Percentiles rank a stretch among this genome's conserved stretches.
These are phyloP conservation scores for Lindgomyces ingoldianus DNA, from an alignment of 495 filamentous ascomycete species.

Conservation along the genomic window DNA sequence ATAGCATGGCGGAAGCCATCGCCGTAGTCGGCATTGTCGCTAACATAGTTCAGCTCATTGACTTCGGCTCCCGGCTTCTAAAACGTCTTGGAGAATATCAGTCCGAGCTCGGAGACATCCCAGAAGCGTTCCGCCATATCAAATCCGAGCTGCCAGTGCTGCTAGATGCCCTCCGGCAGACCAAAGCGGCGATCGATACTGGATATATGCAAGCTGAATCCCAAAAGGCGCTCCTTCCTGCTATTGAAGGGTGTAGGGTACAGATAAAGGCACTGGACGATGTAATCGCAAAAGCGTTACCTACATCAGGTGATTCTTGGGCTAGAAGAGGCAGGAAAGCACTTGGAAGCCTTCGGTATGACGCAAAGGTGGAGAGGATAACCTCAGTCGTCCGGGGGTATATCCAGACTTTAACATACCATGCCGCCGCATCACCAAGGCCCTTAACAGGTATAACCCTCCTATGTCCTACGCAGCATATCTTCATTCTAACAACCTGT, in stretches of 20 bases:
- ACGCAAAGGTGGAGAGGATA: conserved; percentile 1
- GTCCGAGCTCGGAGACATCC: background rate
- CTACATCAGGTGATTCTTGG: background rate
- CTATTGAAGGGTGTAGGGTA: background rate
- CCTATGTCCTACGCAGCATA: background rate
- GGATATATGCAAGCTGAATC: background rate
- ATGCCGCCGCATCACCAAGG: background rate
- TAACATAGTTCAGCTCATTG: conserved; percentile 18
- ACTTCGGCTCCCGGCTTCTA: background rate
- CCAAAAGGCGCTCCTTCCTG: background rate
- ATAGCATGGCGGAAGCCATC: too few species aligned
- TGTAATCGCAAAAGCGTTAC: conserved; percentile 1
- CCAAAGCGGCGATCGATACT: background rate
- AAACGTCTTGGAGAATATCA: conserved; percentile 9
- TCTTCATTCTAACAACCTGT: background rate
- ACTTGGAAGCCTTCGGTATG: background rate
- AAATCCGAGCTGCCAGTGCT: conserved; percentile 8
- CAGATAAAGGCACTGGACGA: conserved; percentile 4
- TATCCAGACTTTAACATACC: conserved; percentile 1
- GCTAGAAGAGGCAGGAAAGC: conserved; percentile 6
- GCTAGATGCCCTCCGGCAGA: background rate
- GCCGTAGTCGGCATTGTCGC: conserved; percentile 16
- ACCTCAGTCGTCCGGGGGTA: background rate
- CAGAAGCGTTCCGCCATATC: conserved; percentile 2
- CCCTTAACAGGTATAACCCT: conserved; percentile 2